Evolutionary conservation across 129 eudicot species (phyloP).

Genomic region (Flaveria bidentis): DNA sequence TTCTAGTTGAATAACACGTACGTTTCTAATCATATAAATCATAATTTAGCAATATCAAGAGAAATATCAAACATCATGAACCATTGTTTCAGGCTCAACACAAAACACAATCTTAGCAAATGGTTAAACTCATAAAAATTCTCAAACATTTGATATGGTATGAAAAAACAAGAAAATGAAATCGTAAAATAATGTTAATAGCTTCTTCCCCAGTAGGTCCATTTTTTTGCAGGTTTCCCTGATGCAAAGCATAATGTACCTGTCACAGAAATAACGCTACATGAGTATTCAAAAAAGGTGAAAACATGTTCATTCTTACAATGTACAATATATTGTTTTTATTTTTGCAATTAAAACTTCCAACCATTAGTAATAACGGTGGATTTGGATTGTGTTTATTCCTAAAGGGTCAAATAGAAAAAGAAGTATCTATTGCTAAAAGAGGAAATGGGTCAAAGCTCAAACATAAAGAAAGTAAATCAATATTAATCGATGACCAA

Average conservation of each 20-base stretch:
- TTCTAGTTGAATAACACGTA: no score
- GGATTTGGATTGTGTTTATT: background rate
- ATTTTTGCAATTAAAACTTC: no score
- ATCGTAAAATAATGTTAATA: slow-evolving; percentile 24
- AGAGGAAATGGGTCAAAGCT: background rate
- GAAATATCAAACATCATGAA: background rate
- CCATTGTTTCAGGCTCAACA: background rate
- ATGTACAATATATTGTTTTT: background rate
- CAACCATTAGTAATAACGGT: no score
- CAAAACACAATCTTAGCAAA: slow-evolving; percentile 17
- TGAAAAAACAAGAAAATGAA: background rate
- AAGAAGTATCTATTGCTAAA: background rate
- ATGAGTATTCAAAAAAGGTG: background rate
- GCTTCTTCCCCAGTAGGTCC: slow-evolving; percentile 84
- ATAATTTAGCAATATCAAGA: background rate
- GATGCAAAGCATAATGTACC: slow-evolving; percentile 76
- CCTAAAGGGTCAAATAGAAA: background rate
- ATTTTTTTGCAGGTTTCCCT: slow-evolving; percentile 72
- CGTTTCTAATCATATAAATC: background rate
- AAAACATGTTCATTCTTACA: background rate
- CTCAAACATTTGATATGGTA: background rate
- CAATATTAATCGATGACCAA: no score
- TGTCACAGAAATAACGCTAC: slow-evolving; percentile 19
- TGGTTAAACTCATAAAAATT: background rate
- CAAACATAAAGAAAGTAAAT: no score